phyloP scores from a whole-genome alignment of 2,329 filamentous ascomycete species.

The Colletotrichum sp. region DNA sequence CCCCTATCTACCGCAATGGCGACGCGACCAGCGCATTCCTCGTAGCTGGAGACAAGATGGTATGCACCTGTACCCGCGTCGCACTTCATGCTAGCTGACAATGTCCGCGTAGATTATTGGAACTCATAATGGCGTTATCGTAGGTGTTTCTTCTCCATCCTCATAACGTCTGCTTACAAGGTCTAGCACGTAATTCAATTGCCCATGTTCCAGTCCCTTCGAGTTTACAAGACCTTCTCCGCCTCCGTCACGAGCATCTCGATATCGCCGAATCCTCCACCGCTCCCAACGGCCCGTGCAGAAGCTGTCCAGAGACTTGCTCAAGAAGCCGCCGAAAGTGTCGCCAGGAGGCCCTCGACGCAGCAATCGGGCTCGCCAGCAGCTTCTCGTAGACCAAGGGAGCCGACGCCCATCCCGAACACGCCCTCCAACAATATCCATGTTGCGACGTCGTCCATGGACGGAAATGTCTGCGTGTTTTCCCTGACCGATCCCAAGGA shows the following conservation, averaged over 20 bases:
- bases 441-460: constrained; percentile 91
- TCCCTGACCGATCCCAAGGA: constrained; percentile 88
- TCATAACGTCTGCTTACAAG: neutral
- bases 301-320: constrained; percentile 43
- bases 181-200: constrained; percentile 82
- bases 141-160: constrained; percentile 50
- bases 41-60: constrained; percentile 96
- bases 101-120: constrained; percentile 74
- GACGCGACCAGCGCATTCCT: constrained; percentile 93
- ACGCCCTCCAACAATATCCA: constrained; percentile 90
- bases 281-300: constrained; percentile 48
- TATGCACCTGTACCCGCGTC: constrained; percentile 42
- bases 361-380: constrained; percentile 48
- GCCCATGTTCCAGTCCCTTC: constrained; percentile 79
- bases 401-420: constrained; percentile 66
- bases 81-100: constrained; percentile 23
- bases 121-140: constrained; percentile 96
- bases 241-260: constrained; percentile 91
- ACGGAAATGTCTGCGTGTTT: constrained; percentile 93
- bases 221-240: constrained; percentile 90
- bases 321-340: constrained; percentile 38
- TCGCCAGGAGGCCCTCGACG: constrained; percentile 33
- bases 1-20: constrained; percentile 86
- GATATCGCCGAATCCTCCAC: constrained; percentile 81
- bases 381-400: constrained; percentile 55